Evolutionary conservation across 805 yeast species (phyloP).

Genomic region (Danielozyma ontarioensis): DNA sequence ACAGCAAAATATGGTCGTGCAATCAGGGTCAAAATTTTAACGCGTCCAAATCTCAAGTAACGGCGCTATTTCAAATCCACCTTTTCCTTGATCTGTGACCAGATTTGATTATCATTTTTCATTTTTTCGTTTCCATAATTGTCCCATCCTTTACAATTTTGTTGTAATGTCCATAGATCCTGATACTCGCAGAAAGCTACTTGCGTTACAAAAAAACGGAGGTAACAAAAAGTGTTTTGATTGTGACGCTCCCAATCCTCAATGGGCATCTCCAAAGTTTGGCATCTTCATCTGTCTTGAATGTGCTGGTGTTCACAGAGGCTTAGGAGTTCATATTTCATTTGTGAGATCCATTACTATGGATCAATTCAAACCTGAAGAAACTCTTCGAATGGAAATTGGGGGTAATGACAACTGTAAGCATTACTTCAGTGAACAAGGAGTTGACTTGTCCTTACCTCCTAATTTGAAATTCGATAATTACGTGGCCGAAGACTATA

Average conservation of each 20-base stretch:
- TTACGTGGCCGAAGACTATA: slow-evolving; percentile 91
- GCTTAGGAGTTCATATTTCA: slow-evolving; percentile 93
- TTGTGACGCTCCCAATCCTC: slow-evolving; percentile 94
- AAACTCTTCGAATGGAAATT: slow-evolving; percentile 80
- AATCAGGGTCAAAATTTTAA: no score
- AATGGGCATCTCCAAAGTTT: slow-evolving; percentile 98
- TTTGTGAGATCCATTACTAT: slow-evolving; percentile 95
- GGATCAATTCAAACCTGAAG: slow-evolving; percentile 97
- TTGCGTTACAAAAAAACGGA: slow-evolving; percentile 73
- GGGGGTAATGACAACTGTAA: slow-evolving; percentile 86
- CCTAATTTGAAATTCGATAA: slow-evolving; percentile 79
- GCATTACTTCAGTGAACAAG: slow-evolving; percentile 64
- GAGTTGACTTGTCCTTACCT: slow-evolving; percentile 59
- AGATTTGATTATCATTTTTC: no score
- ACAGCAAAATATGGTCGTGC: no score
- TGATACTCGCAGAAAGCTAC: slow-evolving; percentile 75
- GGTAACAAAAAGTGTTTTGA: slow-evolving; percentile 88
- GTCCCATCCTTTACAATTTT: no score
- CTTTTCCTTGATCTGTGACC: no score
- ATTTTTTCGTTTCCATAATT: no score
- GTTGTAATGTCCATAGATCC: slow-evolving; percentile 94
- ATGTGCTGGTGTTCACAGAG: slow-evolving; percentile 96
- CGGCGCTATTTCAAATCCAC: no score
- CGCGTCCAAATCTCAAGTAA: no score
- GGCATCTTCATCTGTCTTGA: slow-evolving; percentile 96